A percentile compares a stretch with the other conserved stretches of the same genome.
These are phyloP conservation scores for Mycena alexandri DNA, from an alignment of 768 basidiomycete species.

Conservation along the genomic window DNA sequence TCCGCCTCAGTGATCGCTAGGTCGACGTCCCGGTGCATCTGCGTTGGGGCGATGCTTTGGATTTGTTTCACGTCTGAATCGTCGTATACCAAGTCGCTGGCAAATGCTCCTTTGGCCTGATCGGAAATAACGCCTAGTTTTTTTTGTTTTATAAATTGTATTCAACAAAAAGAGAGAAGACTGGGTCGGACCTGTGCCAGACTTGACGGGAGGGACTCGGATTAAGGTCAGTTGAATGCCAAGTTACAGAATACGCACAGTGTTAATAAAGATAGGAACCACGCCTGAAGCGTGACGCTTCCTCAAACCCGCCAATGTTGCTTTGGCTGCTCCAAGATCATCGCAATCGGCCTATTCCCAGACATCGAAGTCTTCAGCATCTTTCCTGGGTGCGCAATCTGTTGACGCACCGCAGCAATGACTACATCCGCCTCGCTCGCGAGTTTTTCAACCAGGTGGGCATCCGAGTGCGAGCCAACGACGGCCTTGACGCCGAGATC, in stretches of 20 bases:
- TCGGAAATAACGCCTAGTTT: constrained; percentile 61
- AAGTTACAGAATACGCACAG: constrained; percentile 54
- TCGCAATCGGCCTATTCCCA: constrained; percentile 59
- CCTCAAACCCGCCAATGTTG: constrained; percentile 67
- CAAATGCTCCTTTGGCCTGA: constrained; percentile 55
- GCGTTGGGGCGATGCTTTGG: constrained; percentile 57
- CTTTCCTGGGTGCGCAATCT: not conserved
- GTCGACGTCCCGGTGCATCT: constrained; percentile 67
- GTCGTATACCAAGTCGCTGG: constrained; percentile 57
- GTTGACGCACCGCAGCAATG: constrained; percentile 16
- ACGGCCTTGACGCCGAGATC: constrained; percentile 53
- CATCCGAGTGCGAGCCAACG: constrained; percentile 62
- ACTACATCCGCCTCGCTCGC: constrained; percentile 51
- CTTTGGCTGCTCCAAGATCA: constrained; percentile 56
- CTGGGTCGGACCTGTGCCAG: constrained; percentile 59
- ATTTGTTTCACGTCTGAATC: constrained; percentile 63
- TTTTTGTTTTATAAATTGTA: not conserved
- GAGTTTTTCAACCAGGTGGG: constrained; percentile 55
- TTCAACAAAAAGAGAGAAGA: not conserved
- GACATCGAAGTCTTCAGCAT: too few species aligned
- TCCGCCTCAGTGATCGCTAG: constrained; percentile 60
- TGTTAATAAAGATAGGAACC: constrained; percentile 69
- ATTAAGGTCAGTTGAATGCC: not conserved
- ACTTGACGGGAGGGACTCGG: constrained; percentile 46
- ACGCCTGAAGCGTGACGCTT: constrained; percentile 55